Percentiles rank a stretch among this genome's conserved stretches.
Conservation (phyloP, 345 rosid species). For the Linum usitatissimum region DNA sequence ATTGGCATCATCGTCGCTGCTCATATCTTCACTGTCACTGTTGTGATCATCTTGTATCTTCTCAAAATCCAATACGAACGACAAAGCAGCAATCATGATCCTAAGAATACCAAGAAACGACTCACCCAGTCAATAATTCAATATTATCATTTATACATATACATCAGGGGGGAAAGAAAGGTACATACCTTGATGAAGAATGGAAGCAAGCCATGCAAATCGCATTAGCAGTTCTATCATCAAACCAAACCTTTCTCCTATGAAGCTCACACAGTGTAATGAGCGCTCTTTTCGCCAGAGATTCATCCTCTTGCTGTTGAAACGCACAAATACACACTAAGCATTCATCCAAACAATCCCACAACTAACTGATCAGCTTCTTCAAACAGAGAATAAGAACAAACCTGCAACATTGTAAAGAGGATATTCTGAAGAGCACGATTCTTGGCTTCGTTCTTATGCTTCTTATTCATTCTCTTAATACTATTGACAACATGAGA, state of each 20-base stretch:
- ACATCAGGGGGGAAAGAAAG: not conserved
- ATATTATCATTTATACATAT: too few relatives aligned
- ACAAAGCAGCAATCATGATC: conserved; percentile 68
- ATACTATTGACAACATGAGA: conserved; percentile 72
- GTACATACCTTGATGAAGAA: conserved; percentile 55
- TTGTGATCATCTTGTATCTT: conserved; percentile 58
- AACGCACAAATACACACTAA: conserved; percentile 4
- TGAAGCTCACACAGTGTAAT: conserved; percentile 66
- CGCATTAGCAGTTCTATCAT: conserved; percentile 85
- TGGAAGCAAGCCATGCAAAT: conserved; percentile 88
- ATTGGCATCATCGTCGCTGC: conserved; percentile 58
- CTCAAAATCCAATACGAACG: conserved; percentile 87
- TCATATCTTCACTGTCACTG: conserved; percentile 50
- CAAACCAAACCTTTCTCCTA: conserved; percentile 74
- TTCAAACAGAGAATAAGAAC: not conserved
- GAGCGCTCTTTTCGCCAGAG: conserved; percentile 65
- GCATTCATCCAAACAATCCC: not conserved
- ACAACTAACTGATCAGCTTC: not conserved
- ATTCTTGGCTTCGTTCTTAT: conserved; percentile 60
- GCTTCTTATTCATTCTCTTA: conserved; percentile 64
- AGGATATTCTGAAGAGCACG: conserved; percentile 71
- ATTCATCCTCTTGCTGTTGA: conserved; percentile 70
- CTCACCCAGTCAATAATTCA: too few relatives aligned
- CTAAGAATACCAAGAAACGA: conserved; percentile 18
- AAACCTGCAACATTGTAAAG: conserved; percentile 61